A percentile compares a stretch with the other conserved stretches of the same genome.
phyloP scores from a whole-genome alignment of 202 grass and related monocot species.

The Eragrostis tef region DNA sequence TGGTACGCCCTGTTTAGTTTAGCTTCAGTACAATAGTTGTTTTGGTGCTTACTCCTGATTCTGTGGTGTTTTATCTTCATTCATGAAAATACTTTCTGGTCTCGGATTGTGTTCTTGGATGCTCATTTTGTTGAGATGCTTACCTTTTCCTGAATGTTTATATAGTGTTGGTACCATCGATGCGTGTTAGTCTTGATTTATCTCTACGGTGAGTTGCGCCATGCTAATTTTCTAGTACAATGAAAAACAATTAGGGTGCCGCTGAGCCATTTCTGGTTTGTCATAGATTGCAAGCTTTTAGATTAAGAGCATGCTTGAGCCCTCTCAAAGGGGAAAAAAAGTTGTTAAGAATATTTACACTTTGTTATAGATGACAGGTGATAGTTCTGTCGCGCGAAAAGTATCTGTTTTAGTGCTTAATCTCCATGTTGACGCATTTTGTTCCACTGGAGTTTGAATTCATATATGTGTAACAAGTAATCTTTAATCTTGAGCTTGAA shows the following conservation, averaged over 20 bases:
- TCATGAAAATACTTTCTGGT: background rate
- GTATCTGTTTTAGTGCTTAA: conserved; percentile 15
- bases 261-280: background rate
- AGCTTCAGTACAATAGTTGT: background rate
- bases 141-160: background rate
- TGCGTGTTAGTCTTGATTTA: no score
- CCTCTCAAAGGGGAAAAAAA: background rate
- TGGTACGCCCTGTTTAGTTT: background rate
- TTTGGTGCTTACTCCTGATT: background rate
- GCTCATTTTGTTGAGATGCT: background rate
- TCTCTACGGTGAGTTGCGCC: no score
- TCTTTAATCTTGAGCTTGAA: background rate
- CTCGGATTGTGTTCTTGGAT: no score
- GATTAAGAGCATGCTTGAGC: background rate
- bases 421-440: conserved; percentile 10
- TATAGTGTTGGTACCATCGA: no score
- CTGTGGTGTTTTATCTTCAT: background rate
- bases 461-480: conserved; percentile 5
- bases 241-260: no score
- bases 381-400: background rate
- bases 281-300: background rate
- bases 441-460: conserved; percentile 7
- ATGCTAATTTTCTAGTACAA: no score
- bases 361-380: background rate
- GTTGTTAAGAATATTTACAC: background rate